phyloP scores from a whole-genome alignment of 2,329 filamentous ascomycete species.

The Periconia sp. region DNA sequence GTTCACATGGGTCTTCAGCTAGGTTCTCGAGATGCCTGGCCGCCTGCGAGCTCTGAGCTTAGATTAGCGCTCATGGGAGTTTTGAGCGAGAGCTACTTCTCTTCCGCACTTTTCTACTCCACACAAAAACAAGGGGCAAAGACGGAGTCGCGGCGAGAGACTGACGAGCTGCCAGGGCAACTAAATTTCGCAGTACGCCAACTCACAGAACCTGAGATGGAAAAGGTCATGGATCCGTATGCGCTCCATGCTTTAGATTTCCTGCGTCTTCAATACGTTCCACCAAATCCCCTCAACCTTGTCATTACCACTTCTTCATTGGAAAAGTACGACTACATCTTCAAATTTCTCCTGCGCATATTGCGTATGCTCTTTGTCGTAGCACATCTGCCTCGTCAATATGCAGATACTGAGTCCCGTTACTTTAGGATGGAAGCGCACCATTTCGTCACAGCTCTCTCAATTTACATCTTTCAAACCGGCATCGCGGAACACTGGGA shows the following conservation, averaged over 20 bases:
- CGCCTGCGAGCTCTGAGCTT: constrained; percentile 92
- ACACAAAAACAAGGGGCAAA: constrained; percentile 12
- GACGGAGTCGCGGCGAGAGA: constrained; percentile 17
- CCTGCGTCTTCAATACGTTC: constrained; percentile 81
- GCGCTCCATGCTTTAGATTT: constrained; percentile 93
- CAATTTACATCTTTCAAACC: constrained; percentile 79
- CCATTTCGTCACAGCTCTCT: constrained; percentile 76
- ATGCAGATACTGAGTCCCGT: constrained; percentile 23
- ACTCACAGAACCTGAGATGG: constrained; percentile 77
- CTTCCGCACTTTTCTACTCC: constrained; percentile 40
- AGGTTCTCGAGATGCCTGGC: constrained; percentile 83
- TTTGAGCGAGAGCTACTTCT: constrained; percentile 73
- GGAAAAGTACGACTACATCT: constrained; percentile 83
- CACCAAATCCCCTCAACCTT: constrained; percentile 71
- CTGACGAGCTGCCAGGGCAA: constrained; percentile 50
- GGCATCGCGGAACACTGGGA: constrained; percentile 78
- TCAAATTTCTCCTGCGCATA: constrained; percentile 78
- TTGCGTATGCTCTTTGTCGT: constrained; percentile 80
- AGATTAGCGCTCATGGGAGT: constrained; percentile 86
- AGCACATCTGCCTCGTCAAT: constrained; percentile 43
- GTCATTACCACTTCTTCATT: constrained; percentile 76
- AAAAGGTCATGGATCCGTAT: constrained; percentile 80
- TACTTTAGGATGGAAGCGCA: constrained; percentile 76
- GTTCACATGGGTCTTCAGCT: constrained; percentile 80
- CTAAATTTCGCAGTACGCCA: constrained; percentile 76